Base-by-base conservation (phyloP, 164 flowering plant genomes). In the Piper longum region DNA sequence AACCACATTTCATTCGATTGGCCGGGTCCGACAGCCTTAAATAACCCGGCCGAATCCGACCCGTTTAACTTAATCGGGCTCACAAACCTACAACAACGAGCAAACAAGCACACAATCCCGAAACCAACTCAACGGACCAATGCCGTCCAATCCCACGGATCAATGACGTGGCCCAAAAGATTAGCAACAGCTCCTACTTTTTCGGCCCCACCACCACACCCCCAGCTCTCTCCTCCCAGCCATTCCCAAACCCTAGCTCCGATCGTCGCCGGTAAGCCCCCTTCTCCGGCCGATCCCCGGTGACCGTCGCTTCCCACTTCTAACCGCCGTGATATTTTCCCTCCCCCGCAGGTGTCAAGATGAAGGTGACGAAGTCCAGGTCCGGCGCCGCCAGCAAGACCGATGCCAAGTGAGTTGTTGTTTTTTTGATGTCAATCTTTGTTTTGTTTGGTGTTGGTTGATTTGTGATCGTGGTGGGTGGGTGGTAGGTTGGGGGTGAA, bases 321-420 rank as follows among this genome's bases (percentile, higher is more conserved):
- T 77, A 54, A 62, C 57, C 64, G 70, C 41, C 59, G 67, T 41
- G 41, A 0, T 41, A 2, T 40, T 54, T 48, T 68, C 66, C 65
- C 64, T 12, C 2, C 36, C 36, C 19, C 42, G 62, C 79, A 84
- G 85, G 73, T 41, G 62, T 41, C 51, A 59, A 66, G 18, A 76
- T 73, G 79, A 76, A 76, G 60, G 76, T 67, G 56, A 71, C 52
- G 43, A 76, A 66, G 61, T 66, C 76, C 13, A 76, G 74, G 73
- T 64, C 73, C 26, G 66, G 67, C 0, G 64, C 70, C 57, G 5
- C 54, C 42, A 76, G 64, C 18, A 75, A 71, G 18, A 36, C 69
- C 12, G 79, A 73, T n/a, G 55, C 16, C 73, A 80, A 66, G 85
- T 84, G 51, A 73, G 81, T 74, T 66, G 2, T n/a, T 57, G 43